Base-by-base conservation (phyloP, 208 protist species). In the Phytomonas francai region DNA sequence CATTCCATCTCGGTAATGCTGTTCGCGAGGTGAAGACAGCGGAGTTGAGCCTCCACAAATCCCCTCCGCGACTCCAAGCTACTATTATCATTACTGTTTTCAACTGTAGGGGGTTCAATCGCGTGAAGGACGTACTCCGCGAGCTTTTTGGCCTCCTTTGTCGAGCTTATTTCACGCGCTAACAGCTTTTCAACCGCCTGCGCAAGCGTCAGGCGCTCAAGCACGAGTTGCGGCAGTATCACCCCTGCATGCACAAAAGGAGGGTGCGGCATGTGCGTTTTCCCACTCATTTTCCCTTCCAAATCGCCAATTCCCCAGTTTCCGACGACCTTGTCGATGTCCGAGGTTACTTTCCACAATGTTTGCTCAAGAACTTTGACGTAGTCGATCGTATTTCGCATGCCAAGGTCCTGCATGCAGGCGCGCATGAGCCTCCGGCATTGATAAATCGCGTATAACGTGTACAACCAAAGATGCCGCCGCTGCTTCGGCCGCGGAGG, bases 361-460 rank as follows among this genome's bases (percentile, higher is more conserved):
- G 82, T 86, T n/a, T 83, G 79, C 58, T 96, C 82, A 16, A 96
- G 72, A 74, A 96, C 81, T 28, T 69, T 54, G 3, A 96, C 68
- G 68, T 93, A 96, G 8, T 77, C 82, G 54, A 83, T 77, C 7
- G 92, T 74, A 56, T 88, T 85, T 59, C 81, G 74, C 34, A 80
- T 74, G 27, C 89, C 89, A 49, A 94, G 81, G 65, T 94, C 89
- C 34, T 88, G 81, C 39, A 94, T 72, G 61, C 84, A 92, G 22
- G 65, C 57, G 16, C 64, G 65, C 34, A 81, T 88, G 8, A 94
- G 67, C 7, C 72, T 72, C 19, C 89, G 84, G 63, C 80, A 83
- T 25, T 84, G 84, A 51, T 83, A 85, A 30, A 94, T 81, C 11
- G 82, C 77, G 65, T 79, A 60, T 30, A 88, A 72, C 57, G 72